These are phyloP conservation scores for Aspergillus fijiensis DNA, from an alignment of 2,329 filamentous ascomycete genomes.

Conservation along the genomic window DNA sequence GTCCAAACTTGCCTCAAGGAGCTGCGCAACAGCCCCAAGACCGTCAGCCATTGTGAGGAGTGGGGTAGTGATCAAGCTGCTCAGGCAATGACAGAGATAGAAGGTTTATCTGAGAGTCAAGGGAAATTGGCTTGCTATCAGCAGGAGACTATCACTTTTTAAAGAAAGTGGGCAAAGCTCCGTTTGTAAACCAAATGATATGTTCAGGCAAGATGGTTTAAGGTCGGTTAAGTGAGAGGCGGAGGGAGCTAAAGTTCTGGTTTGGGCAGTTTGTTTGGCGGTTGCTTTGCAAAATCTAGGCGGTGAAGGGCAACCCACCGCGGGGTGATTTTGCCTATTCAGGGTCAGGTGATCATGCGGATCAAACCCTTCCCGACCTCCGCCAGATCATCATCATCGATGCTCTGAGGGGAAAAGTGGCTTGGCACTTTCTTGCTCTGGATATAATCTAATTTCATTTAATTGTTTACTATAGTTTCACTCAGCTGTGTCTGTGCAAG, in stretches of 20 bases:
- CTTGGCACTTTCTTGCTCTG: conserved; percentile 23
- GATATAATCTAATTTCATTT: conserved; percentile 14
- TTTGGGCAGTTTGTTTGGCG: conserved; percentile 36
- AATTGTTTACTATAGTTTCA: conserved; percentile 10
- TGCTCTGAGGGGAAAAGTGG: conserved; percentile 23
- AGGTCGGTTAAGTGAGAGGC: conserved; percentile 11
- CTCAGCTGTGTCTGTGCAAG: conserved; percentile 2
- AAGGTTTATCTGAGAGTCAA: background rate
- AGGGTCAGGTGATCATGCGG: conserved; percentile 24
- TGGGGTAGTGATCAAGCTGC: conserved; percentile 6
- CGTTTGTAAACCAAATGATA: background rate
- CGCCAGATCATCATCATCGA: conserved; percentile 25
- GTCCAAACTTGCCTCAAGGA: conserved; percentile 89
- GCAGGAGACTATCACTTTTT: conserved; percentile 6
- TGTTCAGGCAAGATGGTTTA: background rate
- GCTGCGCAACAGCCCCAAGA: conserved; percentile 67
- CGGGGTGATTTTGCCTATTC: conserved; percentile 25
- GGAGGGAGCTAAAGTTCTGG: conserved; percentile 28
- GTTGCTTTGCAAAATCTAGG: conserved; percentile 28
- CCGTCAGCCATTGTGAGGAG: conserved; percentile 57
- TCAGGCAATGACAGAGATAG: conserved; percentile 1
- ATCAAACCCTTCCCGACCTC: conserved; percentile 21
- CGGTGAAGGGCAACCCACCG: conserved; percentile 25
- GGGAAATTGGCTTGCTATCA: background rate
- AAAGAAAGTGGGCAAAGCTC: background rate